Base-by-base conservation (phyloP, 768 basidiomycete species). In the Hydnomerulius pinastri region DNA sequence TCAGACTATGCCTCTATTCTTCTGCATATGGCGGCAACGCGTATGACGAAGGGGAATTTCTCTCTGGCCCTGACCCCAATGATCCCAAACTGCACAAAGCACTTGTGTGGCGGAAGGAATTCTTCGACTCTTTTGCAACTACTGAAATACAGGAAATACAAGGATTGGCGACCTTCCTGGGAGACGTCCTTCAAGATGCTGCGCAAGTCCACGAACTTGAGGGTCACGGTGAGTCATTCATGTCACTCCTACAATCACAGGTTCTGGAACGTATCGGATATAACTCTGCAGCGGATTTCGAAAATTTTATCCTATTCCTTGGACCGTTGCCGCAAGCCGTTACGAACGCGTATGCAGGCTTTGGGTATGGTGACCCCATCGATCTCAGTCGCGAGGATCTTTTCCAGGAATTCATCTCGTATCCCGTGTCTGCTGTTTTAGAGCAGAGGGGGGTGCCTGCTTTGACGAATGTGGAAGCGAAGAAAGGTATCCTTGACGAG, bases 1-100 rank as follows among this genome's bases (percentile, higher is more conserved):
- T 67, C 44, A 56, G 68, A 11, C 52, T 60, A 36, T 63, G 56
- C 53, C 36, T 63, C 4, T 55, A 44, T 21, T 13, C 43, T 4
- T 36, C 49, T 11, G 35, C 41, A 25, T 41, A 54, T 11, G 48
- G 41, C 29, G 3, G 4, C 13, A 17, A 35, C 5, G 33, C 33
- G 6, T 35, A 13, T 35, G 33, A 35, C 4, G 33, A 13, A 30
- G 7, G 13, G 33, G 33, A 35, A 12, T 4, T 35, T 13, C 17
- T 36, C 27, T 5, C 24, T 21, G 38, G 51, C 12, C 30, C 41
- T 11, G 50, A 37, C 15, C 37, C 33, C 3, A 51, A 54, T 18
- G 27, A 44, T 13, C 12, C 8, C 15, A n/a, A 8, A 27, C 17
- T 28, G 21, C 40, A 18, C 42, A 53, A 24, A 21, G 9, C 18